phyloP scores from a whole-genome alignment of 768 basidiomycete genomes.

The Sporobolomyces pararoseus region DNA sequence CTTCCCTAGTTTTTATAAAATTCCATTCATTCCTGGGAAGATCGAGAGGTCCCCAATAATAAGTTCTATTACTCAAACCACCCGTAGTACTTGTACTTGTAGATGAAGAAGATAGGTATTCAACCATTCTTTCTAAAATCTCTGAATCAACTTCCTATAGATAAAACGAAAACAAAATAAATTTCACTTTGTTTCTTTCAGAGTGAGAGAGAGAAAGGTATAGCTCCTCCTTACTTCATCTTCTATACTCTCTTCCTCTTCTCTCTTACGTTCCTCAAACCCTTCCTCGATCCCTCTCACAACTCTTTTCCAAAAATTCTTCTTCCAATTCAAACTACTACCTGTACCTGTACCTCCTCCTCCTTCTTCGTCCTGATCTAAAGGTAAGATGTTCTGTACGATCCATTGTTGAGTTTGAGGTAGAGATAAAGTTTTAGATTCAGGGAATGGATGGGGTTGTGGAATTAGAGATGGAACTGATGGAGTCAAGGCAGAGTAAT shows the following conservation, averaged over 20 bases:
- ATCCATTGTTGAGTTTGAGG: constrained; percentile 24
- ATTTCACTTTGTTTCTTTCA: too few species aligned
- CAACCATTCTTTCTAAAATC: constrained; percentile 33
- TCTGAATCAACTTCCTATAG: constrained; percentile 35
- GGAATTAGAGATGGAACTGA: constrained; percentile 19
- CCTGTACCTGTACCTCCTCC: background rate
- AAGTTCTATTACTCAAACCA: constrained; percentile 9
- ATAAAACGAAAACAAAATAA: too few species aligned
- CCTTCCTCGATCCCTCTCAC: constrained; percentile 29
- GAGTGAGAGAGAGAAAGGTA: too few species aligned
- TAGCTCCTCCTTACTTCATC: constrained; percentile 42
- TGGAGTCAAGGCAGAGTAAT: constrained; percentile 20
- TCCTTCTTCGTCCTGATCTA: background rate
- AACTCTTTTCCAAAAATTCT: constrained; percentile 26
- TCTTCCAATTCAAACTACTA: constrained; percentile 30
- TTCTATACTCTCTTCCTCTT: constrained; percentile 5
- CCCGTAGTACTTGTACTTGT: background rate
- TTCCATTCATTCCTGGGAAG: background rate
- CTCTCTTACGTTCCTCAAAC: background rate
- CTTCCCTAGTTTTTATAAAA: constrained; percentile 23
- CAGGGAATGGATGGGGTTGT: constrained; percentile 21
- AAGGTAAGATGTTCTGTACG: constrained; percentile 14
- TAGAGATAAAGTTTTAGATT: constrained; percentile 3
- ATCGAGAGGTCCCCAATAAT: constrained; percentile 29
- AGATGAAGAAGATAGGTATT: constrained; percentile 8